These are phyloP conservation scores for Mitragyna speciosa DNA, from an alignment of 257 asterid genomes.

Conservation along the genomic window DNA sequence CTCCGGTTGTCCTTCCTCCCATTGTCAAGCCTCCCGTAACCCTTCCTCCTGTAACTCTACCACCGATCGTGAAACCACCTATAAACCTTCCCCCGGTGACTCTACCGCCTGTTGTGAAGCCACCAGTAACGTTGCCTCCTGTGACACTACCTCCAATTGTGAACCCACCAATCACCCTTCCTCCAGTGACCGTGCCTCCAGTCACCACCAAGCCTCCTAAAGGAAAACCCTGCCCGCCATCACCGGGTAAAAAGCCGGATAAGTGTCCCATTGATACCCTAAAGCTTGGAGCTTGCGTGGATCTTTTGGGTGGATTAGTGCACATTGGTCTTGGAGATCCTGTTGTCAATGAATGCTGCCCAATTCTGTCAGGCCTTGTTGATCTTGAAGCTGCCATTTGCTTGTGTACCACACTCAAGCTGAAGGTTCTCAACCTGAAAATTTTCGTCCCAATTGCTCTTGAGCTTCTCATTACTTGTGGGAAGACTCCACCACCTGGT, in stretches of 20 bases:
- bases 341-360: slow-evolving; percentile 70
- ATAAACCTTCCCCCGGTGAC: slow-evolving; percentile 4
- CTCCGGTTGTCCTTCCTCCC: slow-evolving; percentile 30
- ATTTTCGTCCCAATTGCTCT: slow-evolving; percentile 75
- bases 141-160: slow-evolving; percentile 21
- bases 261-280: slow-evolving; percentile 71
- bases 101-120: slow-evolving; percentile 19
- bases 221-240: slow-evolving; percentile 23
- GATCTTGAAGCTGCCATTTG: slow-evolving; percentile 81
- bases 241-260: slow-evolving; percentile 22
- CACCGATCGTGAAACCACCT: slow-evolving; percentile 18
- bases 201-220: slow-evolving; percentile 24
- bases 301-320: slow-evolving; percentile 68
- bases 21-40: slow-evolving; percentile 12
- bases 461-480: slow-evolving; percentile 74
- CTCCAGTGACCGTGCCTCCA: slow-evolving; percentile 32
- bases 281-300: slow-evolving; percentile 85
- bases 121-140: slow-evolving; percentile 7
- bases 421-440: slow-evolving; percentile 61
- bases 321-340: slow-evolving; percentile 78
- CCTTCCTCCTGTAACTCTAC: slow-evolving; percentile 11
- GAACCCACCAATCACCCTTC: slow-evolving; percentile 18
- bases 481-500: slow-evolving; percentile 87
- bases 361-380: slow-evolving; percentile 56
- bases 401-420: slow-evolving; percentile 65